Base-by-base conservation (phyloP, 441 rosid species). In the Mallotus repandus region DNA sequence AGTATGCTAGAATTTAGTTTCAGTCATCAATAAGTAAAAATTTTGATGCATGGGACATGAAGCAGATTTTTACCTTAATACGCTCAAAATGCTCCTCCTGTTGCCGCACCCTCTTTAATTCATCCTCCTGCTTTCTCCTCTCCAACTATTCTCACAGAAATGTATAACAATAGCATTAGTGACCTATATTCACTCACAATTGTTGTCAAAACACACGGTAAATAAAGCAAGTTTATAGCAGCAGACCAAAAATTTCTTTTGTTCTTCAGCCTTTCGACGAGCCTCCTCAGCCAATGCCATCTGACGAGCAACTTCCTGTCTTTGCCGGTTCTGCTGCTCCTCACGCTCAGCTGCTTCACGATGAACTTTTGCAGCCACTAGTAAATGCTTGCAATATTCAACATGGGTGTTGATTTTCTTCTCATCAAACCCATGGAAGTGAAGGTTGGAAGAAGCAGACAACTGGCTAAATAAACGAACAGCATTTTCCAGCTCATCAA, bases 361-460 rank as follows among this genome's bases (percentile, higher is more conserved):
- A 79, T 96, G 99, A 76, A 92, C 93, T 86, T 88, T 96, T 65
- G 98, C 98, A 61, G 94, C 98, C 43, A 87, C 95, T 59, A 96
- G 90, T 69, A 96, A 86, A 85, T 96, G 99, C 69, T 92, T 89
- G 86, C 98, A 96, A 83, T 96, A 96, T 73, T 90, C 98, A 64
- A 92, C 98, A 82, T 96, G 99, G 58, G 99, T 94, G 76, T 91
- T 91, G 79, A 96, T 96, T 83, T 96, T 96, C 89, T 96, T 96
- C 82, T 89, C 86, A 80, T 94, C 99, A 84, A 96, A 94, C 77
- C 97, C 98, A 82, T 94, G 98, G 78, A 90, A 87, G 69, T 94
- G 92, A 69, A 91, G 98, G 85, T 89, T 94, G 74, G 99, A 92
- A 69, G 97, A 94, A 80, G 97, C 98, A 76, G 96, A 90, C 80